phyloP scores from a whole-genome alignment of 1,284 basidiomycete genomes.

The Fomes fomentarius region DNA sequence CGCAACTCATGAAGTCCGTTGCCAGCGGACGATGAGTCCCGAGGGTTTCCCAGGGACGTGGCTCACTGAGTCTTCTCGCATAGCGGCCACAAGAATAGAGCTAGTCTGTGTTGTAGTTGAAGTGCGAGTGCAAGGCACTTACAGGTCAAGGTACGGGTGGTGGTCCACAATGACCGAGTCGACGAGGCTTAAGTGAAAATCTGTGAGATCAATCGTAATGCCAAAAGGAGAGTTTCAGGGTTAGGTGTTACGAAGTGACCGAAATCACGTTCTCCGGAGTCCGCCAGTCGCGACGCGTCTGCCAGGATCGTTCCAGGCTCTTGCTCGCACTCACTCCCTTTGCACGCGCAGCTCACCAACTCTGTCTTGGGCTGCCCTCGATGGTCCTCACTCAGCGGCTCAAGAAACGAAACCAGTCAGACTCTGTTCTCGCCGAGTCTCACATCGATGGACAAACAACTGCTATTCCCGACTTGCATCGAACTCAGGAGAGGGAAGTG shows the following conservation, averaged over 20 bases:
- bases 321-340: background rate
- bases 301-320: background rate
- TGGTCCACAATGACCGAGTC: background rate
- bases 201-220: too few species aligned
- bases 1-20: too few species aligned
- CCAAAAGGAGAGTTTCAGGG: background rate
- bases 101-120: too few species aligned
- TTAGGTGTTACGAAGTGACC: background rate
- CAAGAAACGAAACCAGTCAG: slow-evolving; percentile 21
- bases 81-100: too few species aligned
- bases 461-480: slow-evolving; percentile 1
- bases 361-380: too few species aligned
- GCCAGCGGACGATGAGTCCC: too few species aligned
- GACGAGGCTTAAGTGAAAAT: too few species aligned
- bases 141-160: background rate
- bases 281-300: background rate
- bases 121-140: too few species aligned
- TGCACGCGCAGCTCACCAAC: too few species aligned
- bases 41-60: too few species aligned
- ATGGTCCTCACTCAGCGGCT: slow-evolving; percentile 20
- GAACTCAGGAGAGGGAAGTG: slow-evolving; percentile 14
- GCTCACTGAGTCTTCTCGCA: too few species aligned
- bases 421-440: slow-evolving; percentile 9
- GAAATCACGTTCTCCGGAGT: background rate
- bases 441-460: slow-evolving; percentile 9